Conservation (phyloP, 257 asterid genomes). For the Fraxinus pennsylvanica region DNA sequence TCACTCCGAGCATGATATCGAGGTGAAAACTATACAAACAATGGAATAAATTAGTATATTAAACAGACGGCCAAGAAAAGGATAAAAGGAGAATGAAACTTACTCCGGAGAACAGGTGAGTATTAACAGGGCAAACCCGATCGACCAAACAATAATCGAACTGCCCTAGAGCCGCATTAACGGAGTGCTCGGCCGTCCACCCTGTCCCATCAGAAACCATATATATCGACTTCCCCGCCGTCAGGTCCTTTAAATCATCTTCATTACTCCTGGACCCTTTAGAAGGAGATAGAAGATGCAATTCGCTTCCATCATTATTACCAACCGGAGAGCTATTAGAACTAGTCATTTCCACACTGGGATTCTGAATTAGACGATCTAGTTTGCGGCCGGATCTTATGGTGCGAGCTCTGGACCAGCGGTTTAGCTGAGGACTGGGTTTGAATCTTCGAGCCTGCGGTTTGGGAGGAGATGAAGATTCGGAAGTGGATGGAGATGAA, state of each 20-base stretch:
- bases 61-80: not conserved
- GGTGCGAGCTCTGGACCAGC: conserved; percentile 92
- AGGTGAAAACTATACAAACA: not conserved
- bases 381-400: conserved; percentile 78
- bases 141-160: conserved; percentile 88
- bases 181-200: conserved; percentile 95
- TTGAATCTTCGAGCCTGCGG: conserved; percentile 46
- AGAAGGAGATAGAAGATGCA: conserved; percentile 21
- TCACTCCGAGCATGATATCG: no score
- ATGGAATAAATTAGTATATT: not conserved
- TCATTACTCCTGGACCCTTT: conserved; percentile 33
- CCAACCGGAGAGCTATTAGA: conserved; percentile 29
- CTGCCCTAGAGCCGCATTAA: conserved; percentile 90
- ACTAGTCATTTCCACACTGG: conserved; percentile 9
- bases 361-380: conserved; percentile 44
- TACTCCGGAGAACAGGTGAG: conserved; percentile 95
- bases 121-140: conserved; percentile 76
- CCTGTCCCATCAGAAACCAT: conserved; percentile 97
- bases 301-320: conserved; percentile 28
- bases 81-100: conserved; percentile 16
- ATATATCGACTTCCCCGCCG: conserved; percentile 58
- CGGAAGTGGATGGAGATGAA: conserved; percentile 31
- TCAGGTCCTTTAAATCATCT: conserved; percentile 36
- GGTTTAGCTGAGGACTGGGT: conserved; percentile 76
- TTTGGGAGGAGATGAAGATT: conserved; percentile 34